These are phyloP conservation scores for Rhizophora mangle DNA, from an alignment of 345 rosid species.

Conservation along the genomic window DNA sequence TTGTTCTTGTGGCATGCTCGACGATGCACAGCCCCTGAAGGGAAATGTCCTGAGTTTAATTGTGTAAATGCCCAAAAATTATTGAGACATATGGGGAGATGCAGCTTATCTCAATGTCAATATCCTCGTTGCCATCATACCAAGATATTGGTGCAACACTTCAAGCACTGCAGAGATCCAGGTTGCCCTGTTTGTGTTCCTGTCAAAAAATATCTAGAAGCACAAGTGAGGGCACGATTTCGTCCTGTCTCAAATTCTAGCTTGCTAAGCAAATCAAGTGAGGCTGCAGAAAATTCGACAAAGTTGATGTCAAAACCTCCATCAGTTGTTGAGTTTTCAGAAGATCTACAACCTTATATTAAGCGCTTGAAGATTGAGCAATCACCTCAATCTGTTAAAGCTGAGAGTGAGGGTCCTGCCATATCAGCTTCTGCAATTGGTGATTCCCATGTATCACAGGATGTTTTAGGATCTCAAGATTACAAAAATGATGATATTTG, in stretches of 20 bases:
- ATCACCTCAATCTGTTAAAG: constrained; percentile 42
- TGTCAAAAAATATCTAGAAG: constrained; percentile 56
- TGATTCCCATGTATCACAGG: constrained; percentile 42
- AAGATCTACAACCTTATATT: constrained; percentile 58
- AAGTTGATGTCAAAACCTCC: constrained; percentile 41
- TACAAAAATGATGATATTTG: constrained; percentile 36
- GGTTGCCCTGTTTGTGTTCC: constrained; percentile 91
- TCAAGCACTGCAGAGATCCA: constrained; percentile 55
- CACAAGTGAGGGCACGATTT: constrained; percentile 46
- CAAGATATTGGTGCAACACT: constrained; percentile 60
- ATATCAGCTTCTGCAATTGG: constrained; percentile 31
- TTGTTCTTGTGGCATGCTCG: constrained; percentile 86
- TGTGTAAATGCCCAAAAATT: constrained; percentile 60
- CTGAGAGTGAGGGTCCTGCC: constrained; percentile 44
- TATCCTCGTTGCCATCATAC: constrained; percentile 80
- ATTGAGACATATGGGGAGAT: constrained; percentile 74
- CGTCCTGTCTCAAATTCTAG: constrained; percentile 38
- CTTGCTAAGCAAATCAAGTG: constrained; percentile 46
- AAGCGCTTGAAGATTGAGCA: constrained; percentile 87
- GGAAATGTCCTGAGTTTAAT: constrained; percentile 63
- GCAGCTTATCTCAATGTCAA: constrained; percentile 51
- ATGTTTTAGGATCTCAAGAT: constrained; percentile 44
- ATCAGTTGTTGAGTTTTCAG: constrained; percentile 43
- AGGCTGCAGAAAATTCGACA: constrained; percentile 39
- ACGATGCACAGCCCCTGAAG: constrained; percentile 72